Evolutionary conservation across 2,329 filamentous ascomycete species (phyloP).

Genomic region (Ceratocystis colombiana): DNA sequence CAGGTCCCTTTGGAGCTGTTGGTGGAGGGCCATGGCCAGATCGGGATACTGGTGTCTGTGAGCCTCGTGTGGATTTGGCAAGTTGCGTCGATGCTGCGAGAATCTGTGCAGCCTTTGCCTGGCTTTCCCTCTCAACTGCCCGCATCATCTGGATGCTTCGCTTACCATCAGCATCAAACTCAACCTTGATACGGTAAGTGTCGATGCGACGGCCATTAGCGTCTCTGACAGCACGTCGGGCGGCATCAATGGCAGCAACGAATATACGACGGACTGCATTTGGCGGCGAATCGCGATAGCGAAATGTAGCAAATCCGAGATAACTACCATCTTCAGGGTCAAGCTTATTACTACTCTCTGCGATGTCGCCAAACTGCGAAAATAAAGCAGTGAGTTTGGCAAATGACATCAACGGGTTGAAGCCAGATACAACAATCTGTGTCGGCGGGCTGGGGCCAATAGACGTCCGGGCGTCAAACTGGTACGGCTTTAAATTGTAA

Average conservation of each 20-base stretch:
- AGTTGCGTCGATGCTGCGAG: conserved; percentile 26
- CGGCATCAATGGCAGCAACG: conserved; percentile 65
- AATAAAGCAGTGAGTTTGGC: conserved; percentile 67
- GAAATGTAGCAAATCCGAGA: conserved; percentile 83
- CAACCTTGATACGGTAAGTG: conserved; percentile 64
- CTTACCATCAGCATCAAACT: conserved; percentile 79
- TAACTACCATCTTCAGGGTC: conserved; percentile 92
- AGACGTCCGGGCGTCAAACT: conserved; percentile 71
- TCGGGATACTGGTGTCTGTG: conserved; percentile 28
- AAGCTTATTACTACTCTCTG: conserved; percentile 84
- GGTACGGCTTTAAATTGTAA: conserved; percentile 71
- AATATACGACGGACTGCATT: conserved; percentile 42
- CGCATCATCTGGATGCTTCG: conserved; percentile 72
- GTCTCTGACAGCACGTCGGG: conserved; percentile 65
- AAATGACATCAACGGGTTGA: conserved; percentile 79
- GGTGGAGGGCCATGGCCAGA: conserved; percentile 55
- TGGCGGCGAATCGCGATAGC: conserved; percentile 61
- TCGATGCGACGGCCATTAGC: conserved; percentile 75
- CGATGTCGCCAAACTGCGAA: conserved; percentile 74
- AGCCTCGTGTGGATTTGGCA: conserved; percentile 26
- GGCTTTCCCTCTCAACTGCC: conserved; percentile 58
- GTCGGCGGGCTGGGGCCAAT: conserved; percentile 81
- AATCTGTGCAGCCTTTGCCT: conserved; percentile 39
- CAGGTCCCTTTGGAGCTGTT: conserved; percentile 78
- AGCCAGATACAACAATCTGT: conserved; percentile 89